Evolutionary conservation across 192 early-diverging fungal genomes (phyloP).

Genomic region (Coemansia sp.): DNA sequence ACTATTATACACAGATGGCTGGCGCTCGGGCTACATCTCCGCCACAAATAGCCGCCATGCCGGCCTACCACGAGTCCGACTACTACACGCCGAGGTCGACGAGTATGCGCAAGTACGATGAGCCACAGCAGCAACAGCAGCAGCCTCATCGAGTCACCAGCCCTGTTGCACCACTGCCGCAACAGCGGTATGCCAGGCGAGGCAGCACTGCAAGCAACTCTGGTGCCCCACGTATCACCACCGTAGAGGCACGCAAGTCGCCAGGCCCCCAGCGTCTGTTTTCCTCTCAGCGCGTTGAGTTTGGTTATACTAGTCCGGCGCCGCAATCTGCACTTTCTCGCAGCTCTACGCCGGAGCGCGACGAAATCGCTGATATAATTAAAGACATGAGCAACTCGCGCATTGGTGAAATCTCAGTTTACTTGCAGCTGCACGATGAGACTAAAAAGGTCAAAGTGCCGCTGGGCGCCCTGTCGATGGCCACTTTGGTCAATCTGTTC

Average conservation of each 20-base stretch:
- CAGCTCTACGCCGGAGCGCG: conserved; percentile 29
- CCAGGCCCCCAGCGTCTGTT: conserved; percentile 10
- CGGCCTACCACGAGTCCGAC: conserved; percentile 8
- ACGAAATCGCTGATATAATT: conserved; percentile 49
- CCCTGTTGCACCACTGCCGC: background rate
- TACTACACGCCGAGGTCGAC: conserved; percentile 10
- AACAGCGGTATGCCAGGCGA: background rate
- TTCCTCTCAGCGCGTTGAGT: conserved; percentile 39
- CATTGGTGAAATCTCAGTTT: conserved; percentile 25
- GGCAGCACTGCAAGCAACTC: conserved; percentile 3
- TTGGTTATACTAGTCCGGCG: conserved; percentile 24
- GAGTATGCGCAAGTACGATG: conserved; percentile 21
- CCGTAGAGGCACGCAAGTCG: conserved; percentile 9
- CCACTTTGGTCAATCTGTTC: conserved; percentile 66
- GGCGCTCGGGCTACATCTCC: too few relatives aligned
- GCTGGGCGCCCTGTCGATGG: conserved; percentile 54
- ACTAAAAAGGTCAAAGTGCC: conserved; percentile 56
- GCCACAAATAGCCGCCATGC: conserved; percentile 2
- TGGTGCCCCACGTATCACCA: background rate
- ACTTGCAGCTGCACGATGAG: conserved; percentile 63
- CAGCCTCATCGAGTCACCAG: too few relatives aligned
- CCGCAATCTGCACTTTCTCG: conserved; percentile 15
- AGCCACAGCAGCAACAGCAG: too few relatives aligned
- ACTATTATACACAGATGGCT: conserved; percentile 8
- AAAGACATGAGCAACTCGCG: conserved; percentile 43